Base-by-base conservation (phyloP, 2,329 filamentous ascomycete species). In the Fusarium denticulatum region DNA sequence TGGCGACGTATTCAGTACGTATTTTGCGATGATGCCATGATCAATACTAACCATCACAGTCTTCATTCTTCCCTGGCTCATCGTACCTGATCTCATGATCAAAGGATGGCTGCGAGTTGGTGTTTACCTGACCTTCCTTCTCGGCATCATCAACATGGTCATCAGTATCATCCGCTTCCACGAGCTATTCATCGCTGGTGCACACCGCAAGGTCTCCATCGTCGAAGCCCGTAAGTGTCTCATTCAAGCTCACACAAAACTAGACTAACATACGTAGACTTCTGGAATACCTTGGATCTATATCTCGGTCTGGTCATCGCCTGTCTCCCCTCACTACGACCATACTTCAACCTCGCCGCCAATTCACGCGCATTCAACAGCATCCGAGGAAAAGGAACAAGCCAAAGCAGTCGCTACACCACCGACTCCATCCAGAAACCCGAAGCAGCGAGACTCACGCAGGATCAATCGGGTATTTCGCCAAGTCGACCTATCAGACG, bases 341-440 rank as follows among this genome's bases (percentile, higher is more conserved):
- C 70, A 10, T 72, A 72, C 28, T 72, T 72, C 32, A 71, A 67
- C 28, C 69, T 71, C 24, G 69, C 67, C 9, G 22, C 69, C 3
- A 64, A 71, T 24, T 71, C 69, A 10, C 69, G 62, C 24, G 67
- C 62, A 3, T 71, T 71, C 28, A 68, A 6, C 14, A 53, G 34
- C 4, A 53, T 53, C 3, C 24, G 50, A 39, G 50, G 34, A n/a
- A 39, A 53, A 0, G 34, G 34, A 9, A 28, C 50, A 3, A 53
- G 4, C 24, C 32, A 39, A 13, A 7, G 34, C 14, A 53, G 50
- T 7, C 34, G 50, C 7, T 53, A 53, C 7, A 53, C 50, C 14
- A 39, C 34, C 4, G 34, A 53, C 24, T 53, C 50, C 5, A 53
- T 53, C 50, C 50, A 53, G 7, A 39, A 53, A 4, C 50, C 50